Evolutionary conservation across 768 basidiomycete genomes (phyloP).

Genomic region (Pisolithus microcarpus): DNA sequence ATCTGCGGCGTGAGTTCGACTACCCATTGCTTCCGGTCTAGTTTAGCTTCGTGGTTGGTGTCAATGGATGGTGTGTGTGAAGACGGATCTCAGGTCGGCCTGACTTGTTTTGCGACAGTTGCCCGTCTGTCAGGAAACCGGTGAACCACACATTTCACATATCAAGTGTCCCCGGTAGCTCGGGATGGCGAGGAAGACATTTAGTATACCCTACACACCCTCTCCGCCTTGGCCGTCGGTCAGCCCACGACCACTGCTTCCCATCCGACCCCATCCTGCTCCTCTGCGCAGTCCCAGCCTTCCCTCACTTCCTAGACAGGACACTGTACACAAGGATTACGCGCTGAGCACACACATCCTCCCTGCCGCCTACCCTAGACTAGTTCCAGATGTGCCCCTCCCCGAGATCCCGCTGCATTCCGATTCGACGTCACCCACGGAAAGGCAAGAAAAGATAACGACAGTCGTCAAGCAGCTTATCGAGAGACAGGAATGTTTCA

Average conservation of each 20-base stretch:
- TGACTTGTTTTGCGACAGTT: too few relatives aligned
- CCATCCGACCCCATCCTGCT: conserved; percentile 9
- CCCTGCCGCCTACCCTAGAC: conserved; percentile 23
- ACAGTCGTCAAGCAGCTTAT: conserved; percentile 14
- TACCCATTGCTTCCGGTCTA: too few relatives aligned
- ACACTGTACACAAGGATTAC: conserved; percentile 17
- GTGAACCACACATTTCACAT: too few relatives aligned
- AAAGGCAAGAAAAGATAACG: conserved; percentile 8
- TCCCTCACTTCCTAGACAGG: conserved; percentile 14
- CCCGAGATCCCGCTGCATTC: conserved; percentile 13
- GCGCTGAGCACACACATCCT: conserved; percentile 24
- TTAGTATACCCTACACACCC: conserved; percentile 14
- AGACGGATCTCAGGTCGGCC: too few relatives aligned
- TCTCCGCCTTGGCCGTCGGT: conserved; percentile 12
- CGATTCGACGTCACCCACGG: not conserved
- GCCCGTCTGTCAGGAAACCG: too few relatives aligned
- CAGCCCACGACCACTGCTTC: conserved; percentile 17
- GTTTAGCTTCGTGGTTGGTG: too few relatives aligned
- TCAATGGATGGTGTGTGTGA: too few relatives aligned
- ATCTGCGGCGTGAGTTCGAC: too few relatives aligned
- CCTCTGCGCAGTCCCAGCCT: conserved; percentile 8
- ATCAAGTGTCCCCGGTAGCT: not conserved
- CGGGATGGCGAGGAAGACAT: conserved; percentile 1
- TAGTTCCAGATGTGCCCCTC: conserved; percentile 17
- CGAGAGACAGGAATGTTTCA: conserved; percentile 9